Evolutionary conservation across 768 basidiomycete genomes (phyloP), one percentile per base, ranked within the genome.

Genomic region (Strobilomyces echinocephalus): DNA sequence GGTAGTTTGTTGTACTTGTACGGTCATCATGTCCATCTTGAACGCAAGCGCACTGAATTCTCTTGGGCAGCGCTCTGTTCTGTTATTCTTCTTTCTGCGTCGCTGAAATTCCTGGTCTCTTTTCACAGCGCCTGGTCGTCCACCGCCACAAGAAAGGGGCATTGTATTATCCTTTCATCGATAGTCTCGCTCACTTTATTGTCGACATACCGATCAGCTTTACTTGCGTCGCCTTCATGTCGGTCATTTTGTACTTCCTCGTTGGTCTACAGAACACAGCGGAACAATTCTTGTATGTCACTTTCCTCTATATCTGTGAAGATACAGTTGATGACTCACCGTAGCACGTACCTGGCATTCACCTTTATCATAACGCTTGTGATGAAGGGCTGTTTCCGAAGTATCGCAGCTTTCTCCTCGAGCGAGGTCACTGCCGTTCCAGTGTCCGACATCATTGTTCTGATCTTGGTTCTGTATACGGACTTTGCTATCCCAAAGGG

Each of bases 1-100:
- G 88, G 87, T 38, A 84, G 88, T 70, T 75, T 86, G 21, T 72
- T 92, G 18, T 91, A 87, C 78, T 88, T 90, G 79, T 85, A 64
- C 33, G 80, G 70, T 33, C 35, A 16, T 34, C 9, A 24, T 24
- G 3, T 18, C 8, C 28, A 26, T 11, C 14, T 31, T 12, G 2
- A 16, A 11, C 43, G n/a, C 18, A 49, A 18, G 14, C 3, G 16
- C 1, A 40, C 9, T 61, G 24, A 60, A 12, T 40, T 10, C 30
- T 49, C 1, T 75, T 41, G 70, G 72, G 53, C 75, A 77, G 56
- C 71, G 72, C 18, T 66, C 68, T 46, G 56, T 73, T 87, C 8
- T 84, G 82, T 60, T 69, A 76, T 8, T 79, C 79, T 0, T 54
- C 82, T 16, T 67, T 78, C 2, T 72, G 77, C 11, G 75, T 85